A percentile compares a stretch with the other conserved stretches of the same genome.
phyloP scores from a whole-genome alignment of 2,329 filamentous ascomycete genomes.

The Huntiella moniliformis region DNA sequence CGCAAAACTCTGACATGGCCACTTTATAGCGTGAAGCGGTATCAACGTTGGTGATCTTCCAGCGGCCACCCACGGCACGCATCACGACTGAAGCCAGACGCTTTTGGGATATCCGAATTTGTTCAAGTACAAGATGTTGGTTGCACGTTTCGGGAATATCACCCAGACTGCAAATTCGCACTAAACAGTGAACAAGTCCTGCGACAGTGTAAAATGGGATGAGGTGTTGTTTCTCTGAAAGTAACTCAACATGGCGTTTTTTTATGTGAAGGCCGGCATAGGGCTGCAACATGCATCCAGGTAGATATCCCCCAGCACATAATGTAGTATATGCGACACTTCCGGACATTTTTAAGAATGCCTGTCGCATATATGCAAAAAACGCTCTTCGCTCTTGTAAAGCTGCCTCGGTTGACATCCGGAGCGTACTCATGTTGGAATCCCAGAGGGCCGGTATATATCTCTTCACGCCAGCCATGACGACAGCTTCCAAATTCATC shows the following conservation, averaged over 20 bases:
- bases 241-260: neutral
- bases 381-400: constrained; percentile 4
- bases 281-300: neutral
- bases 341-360: neutral
- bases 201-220: neutral
- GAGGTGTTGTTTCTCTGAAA: neutral
- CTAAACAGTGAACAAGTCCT: neutral
- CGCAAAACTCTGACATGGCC: constrained; percentile 1
- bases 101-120: constrained; percentile 1
- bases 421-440: neutral
- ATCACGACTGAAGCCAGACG: neutral
- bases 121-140: neutral
- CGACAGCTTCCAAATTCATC: neutral
- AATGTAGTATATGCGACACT: neutral
- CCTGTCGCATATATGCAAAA: constrained; percentile 1
- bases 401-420: neutral
- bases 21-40: neutral
- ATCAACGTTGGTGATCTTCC: neutral
- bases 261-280: neutral
- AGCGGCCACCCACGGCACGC: neutral
- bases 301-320: neutral
- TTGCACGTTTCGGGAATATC: neutral
- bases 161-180: neutral
- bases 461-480: neutral
- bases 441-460: neutral